Evolutionary conservation across 1,139 yeast genomes (phyloP).

Genomic region (Suhomyces terraborum): DNA sequence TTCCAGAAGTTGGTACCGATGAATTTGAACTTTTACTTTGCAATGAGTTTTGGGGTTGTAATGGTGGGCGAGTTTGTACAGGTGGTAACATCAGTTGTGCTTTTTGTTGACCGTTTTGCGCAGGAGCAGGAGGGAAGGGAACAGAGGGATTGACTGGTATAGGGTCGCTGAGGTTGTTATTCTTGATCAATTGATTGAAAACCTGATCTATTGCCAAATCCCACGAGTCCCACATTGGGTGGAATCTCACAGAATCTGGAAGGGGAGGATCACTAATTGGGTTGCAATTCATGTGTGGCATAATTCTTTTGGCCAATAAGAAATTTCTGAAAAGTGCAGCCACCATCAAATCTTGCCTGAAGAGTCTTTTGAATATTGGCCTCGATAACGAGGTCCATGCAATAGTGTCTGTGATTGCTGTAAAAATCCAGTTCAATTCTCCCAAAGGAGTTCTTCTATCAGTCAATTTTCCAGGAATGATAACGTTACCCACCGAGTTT

Average conservation of each 20-base stretch:
- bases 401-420: constrained; percentile 96
- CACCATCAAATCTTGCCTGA: constrained; percentile 94
- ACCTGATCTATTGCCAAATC: constrained; percentile 96
- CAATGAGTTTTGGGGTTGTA: constrained; percentile 16
- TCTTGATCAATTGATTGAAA: constrained; percentile 62
- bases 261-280: constrained; percentile 93
- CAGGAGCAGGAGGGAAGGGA: not conserved
- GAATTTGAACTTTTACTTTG: constrained; percentile 4
- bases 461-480: constrained; percentile 86
- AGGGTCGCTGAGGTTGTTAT: constrained; percentile 21
- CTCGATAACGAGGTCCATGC: constrained; percentile 95
- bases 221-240: constrained; percentile 99
- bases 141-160: constrained; percentile 6
- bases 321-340: constrained; percentile 95
- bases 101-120: not conserved
- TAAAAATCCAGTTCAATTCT: constrained; percentile 95
- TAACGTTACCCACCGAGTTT: constrained; percentile 60
- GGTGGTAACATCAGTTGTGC: not conserved
- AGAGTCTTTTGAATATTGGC: constrained; percentile 83
- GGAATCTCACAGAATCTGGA: constrained; percentile 78
- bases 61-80: constrained; percentile 5
- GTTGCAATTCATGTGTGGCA: constrained; percentile 93
- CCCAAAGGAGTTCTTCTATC: constrained; percentile 96
- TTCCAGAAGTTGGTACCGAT: constrained; percentile 22
- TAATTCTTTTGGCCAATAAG: constrained; percentile 84